These are phyloP conservation scores for Botrytis medusae DNA, from an alignment of 2,329 filamentous ascomycete genomes.

Conservation along the genomic window DNA sequence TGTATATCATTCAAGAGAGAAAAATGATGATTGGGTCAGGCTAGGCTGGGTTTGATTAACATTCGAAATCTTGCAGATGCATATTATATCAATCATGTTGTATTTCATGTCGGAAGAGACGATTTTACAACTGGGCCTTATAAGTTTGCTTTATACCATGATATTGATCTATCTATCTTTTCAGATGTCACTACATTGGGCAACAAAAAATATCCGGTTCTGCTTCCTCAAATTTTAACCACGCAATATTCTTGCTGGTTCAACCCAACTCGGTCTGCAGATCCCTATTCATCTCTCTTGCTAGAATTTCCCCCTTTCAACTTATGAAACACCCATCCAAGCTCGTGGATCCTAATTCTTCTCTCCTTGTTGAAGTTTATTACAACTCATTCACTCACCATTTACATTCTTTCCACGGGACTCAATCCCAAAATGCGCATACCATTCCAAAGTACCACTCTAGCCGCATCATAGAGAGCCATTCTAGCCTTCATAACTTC, in stretches of 20 bases:
- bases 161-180: not conserved
- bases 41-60: not conserved
- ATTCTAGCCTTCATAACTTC: slow-evolving; percentile 70
- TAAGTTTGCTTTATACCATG: not conserved
- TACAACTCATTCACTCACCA: not conserved
- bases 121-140: not conserved
- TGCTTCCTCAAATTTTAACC: not conserved
- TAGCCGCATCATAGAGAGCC: slow-evolving; percentile 74
- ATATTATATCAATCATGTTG: not conserved
- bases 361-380: not conserved
- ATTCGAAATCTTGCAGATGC: not conserved
- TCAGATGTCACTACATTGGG: not conserved
- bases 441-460: slow-evolving; percentile 76
- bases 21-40: not conserved
- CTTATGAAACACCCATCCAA: not conserved
- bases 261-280: not conserved
- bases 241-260: not conserved
- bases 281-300: not conserved
- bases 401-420: slow-evolving; percentile 59
- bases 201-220: not conserved
- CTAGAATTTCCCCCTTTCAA: not conserved
- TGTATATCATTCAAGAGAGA: not conserved
- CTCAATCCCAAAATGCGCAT: slow-evolving; percentile 78
- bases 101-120: not conserved
- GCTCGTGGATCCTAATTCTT: not conserved